These are phyloP conservation scores for Candida smagusa DNA, from an alignment of 1,139 yeast species.

Conservation along the genomic window DNA sequence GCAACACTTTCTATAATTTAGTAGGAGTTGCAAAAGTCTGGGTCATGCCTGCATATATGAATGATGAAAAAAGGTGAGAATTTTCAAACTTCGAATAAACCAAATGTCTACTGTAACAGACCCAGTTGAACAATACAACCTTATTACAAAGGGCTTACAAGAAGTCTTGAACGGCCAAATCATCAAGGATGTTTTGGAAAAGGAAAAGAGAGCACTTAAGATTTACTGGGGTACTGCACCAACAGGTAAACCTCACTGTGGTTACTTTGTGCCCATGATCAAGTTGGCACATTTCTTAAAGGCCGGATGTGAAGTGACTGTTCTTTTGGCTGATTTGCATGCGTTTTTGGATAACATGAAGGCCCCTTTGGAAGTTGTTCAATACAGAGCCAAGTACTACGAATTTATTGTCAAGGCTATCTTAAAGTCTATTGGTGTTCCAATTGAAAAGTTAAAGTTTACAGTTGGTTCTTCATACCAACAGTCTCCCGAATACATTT, in stretches of 20 bases:
- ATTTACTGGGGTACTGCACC: conserved; percentile 93
- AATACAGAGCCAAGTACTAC: conserved; percentile 86
- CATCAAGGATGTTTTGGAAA: conserved; percentile 79
- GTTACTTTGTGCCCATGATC: conserved; percentile 97
- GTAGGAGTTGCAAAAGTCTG: too few species aligned
- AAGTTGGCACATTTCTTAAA: conserved; percentile 91
- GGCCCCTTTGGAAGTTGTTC: conserved; percentile 91
- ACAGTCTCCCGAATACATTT: conserved; percentile 67
- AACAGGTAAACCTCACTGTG: conserved; percentile 98
- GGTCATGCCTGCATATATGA: too few species aligned
- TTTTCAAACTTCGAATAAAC: background rate
- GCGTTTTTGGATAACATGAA: conserved; percentile 98
- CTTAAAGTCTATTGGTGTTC: conserved; percentile 80
- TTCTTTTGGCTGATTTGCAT: conserved; percentile 92
- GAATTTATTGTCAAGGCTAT: conserved; percentile 80
- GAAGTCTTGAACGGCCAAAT: conserved; percentile 89
- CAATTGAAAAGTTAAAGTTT: conserved; percentile 82
- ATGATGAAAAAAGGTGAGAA: background rate
- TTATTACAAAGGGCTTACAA: conserved; percentile 83
- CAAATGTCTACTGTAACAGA: conserved; percentile 23
- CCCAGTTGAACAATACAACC: conserved; percentile 67
- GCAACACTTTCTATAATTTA: too few species aligned
- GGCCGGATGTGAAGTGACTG: conserved; percentile 95
- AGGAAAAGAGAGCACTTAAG: conserved; percentile 75
- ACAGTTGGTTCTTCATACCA: conserved; percentile 90